Percentiles rank a stretch among this genome's conserved stretches.
Conservation (phyloP, 306 rosid species). For the Fragaria ananassa region DNA sequence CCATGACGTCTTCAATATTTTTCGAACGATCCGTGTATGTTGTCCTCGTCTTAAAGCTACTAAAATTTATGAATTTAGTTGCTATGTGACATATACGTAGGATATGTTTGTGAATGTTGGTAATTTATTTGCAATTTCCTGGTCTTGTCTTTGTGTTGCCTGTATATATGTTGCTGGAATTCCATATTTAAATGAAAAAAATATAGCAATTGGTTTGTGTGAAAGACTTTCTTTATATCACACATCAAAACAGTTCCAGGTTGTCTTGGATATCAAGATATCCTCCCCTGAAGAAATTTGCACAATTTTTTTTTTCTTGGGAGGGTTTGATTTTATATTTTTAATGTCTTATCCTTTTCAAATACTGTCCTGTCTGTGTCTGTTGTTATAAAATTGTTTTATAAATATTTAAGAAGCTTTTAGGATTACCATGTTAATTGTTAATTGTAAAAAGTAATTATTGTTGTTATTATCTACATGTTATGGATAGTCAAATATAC, state of each 20-base stretch:
- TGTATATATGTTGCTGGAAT: background rate
- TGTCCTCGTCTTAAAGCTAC: constrained; percentile 25
- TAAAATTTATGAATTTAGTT: constrained; percentile 9
- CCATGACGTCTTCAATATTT: constrained; percentile 63
- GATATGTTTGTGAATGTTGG: background rate
- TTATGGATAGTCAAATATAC: background rate
- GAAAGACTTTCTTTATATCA: background rate
- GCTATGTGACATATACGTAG: background rate
- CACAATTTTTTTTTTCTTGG: background rate
- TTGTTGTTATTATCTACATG: background rate
- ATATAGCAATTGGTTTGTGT: background rate
- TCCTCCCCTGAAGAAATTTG: background rate
- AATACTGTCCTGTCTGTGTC: background rate
- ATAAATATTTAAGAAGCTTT: background rate
- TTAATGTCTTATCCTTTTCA: background rate
- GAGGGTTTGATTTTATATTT: background rate
- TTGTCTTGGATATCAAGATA: background rate
- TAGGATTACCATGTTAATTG: background rate
- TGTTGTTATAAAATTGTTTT: background rate
- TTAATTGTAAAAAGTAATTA: background rate
- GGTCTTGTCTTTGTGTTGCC: background rate
- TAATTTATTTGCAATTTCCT: background rate
- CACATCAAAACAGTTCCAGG: background rate
- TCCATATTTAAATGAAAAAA: background rate
- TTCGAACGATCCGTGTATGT: constrained; percentile 64